These are phyloP conservation scores for bread wheat (Triticum aestivum) DNA, from an alignment of 176 grass and related monocot genomes.

Conservation along the genomic window DNA sequence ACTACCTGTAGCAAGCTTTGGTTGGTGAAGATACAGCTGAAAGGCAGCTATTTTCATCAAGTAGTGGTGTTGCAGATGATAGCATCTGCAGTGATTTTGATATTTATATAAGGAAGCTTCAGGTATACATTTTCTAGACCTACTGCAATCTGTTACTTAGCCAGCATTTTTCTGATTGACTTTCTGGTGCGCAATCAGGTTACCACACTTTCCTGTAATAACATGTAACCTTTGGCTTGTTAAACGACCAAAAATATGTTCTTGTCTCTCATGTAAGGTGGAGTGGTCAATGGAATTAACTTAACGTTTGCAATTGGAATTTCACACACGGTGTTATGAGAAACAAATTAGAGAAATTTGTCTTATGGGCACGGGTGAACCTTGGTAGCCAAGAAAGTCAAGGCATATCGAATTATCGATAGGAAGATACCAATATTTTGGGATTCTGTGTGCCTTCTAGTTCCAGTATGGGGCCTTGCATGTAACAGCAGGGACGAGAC, in stretches of 20 bases:
- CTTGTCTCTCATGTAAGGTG: background rate
- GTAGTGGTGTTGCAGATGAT: constrained; percentile 54
- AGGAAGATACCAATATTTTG: background rate
- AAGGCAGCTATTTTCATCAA: constrained; percentile 77
- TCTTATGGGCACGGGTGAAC: background rate
- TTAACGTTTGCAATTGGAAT: background rate
- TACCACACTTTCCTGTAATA: background rate
- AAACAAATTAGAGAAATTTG: background rate
- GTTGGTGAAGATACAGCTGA: constrained; percentile 95
- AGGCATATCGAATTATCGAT: background rate
- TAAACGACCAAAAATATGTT: background rate
- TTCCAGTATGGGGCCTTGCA: background rate
- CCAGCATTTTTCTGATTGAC: background rate
- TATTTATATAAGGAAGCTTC: constrained; percentile 79
- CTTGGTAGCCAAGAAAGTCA: background rate
- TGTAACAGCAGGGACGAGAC: background rate
- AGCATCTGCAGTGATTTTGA: constrained; percentile 74
- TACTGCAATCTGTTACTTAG: background rate
- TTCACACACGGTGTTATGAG: background rate
- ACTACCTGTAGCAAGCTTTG: constrained; percentile 83
- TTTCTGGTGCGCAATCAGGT: background rate
- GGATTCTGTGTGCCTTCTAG: background rate
- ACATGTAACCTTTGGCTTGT: background rate
- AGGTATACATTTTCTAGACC: constrained; percentile 46
- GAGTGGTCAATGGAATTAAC: background rate